Percentiles rank a stretch among this genome's conserved stretches.
These are phyloP conservation scores for Massariosphaeria phaeospora DNA, from an alignment of 495 filamentous ascomycete genomes.

Conservation along the genomic window DNA sequence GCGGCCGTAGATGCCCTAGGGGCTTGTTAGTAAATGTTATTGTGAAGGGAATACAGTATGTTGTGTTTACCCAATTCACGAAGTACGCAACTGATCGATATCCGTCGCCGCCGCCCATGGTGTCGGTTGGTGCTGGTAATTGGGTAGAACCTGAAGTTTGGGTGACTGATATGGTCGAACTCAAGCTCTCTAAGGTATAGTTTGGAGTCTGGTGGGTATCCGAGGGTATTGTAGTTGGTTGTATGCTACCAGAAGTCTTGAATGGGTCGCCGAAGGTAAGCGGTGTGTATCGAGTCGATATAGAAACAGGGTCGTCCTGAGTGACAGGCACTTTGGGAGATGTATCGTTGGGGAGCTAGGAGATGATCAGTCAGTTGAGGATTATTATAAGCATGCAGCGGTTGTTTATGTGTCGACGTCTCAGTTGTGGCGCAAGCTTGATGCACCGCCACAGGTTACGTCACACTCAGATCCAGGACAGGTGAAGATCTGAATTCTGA, in stretches of 20 bases:
- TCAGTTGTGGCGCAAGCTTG: not conserved
- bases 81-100: slow-evolving; percentile 77
- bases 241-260: no score
- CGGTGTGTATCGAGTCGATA: no score
- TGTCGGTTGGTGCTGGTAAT: slow-evolving; percentile 16
- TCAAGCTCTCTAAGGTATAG: not conserved
- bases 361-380: no score
- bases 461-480: not conserved
- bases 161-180: not conserved
- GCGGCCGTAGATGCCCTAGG: slow-evolving; percentile 76
- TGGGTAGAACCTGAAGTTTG: not conserved
- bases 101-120: slow-evolving; percentile 43
- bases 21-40: not conserved
- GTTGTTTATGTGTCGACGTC: no score
- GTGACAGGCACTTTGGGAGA: no score
- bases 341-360: no score
- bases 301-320: no score
- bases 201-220: no score
- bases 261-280: no score
- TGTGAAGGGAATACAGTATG: not conserved
- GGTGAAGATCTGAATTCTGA: no score
- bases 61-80: slow-evolving; percentile 64
- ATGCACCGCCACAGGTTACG: not conserved
- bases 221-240: no score
- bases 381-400: no score